Base-by-base conservation (phyloP, 371 early-diverging fungal genomes). In the Lichtheimia hyalospora region DNA sequence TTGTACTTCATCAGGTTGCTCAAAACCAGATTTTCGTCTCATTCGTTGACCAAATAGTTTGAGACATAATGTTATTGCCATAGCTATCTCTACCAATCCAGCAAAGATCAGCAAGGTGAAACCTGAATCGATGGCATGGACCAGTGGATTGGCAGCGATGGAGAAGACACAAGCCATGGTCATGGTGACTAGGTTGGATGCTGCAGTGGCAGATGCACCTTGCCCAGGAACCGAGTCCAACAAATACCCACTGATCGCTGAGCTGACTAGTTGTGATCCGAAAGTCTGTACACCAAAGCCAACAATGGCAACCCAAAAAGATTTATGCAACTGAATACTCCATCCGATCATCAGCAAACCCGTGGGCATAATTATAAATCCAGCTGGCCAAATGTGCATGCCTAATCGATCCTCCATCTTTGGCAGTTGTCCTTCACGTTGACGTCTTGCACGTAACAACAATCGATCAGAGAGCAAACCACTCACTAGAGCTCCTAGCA, bases 281-380 rank as follows among this genome's bases (percentile, higher is more conserved):
- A 60, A 62, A 43, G 20, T 51, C 48, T 74, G 76, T 49, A 77
- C 70, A 18, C 71, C 74, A 56, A 75, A 75, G 4, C 73, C 78
- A 8, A 71, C 61, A 52, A 81, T 74, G 6, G 73, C 68, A 0
- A 59, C 66, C 46, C 74, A 75, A 16, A 72, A 66, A 16, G 67
- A 64, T 25, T 70, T 44, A 3, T 68, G 53, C 23, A 60, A 61
- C 42, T 77, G 69, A 16, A 72, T 70, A 28, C 70, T 68, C 71
- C 74, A 81, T 8, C 81, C 81, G 59, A 75, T 77, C 43, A 81
- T 39, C 10, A 81, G 62, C 3, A 74, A 58, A 3, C 81, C 81
- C 3, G 74, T 20, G 2, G 81, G 76, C 6, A 77, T 71, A 18
- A 77, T 60, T 10, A 71, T 25, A 43, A 77, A 64, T 0, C 67